Base-by-base conservation (phyloP, 129 eudicot genomes). In the Lactuca saligna region DNA sequence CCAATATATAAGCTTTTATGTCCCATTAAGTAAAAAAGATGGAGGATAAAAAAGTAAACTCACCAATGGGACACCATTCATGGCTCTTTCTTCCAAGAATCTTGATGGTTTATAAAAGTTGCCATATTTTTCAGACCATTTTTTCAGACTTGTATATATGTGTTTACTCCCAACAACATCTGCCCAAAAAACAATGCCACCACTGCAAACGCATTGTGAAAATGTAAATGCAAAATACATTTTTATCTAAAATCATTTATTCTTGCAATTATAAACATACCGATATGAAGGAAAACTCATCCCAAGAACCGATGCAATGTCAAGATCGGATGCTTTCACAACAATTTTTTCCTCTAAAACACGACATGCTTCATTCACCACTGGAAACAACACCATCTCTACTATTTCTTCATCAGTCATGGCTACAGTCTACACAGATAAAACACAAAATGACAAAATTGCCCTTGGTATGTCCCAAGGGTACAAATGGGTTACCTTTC, bases 361-460 rank as follows among this genome's bases (percentile, higher is more conserved):
- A 69, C 97, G 96, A 66, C 99, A 93, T 51, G 97, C 96, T 78
- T 93, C 99, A 51, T 93, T 93, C 72, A 93, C 99, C 65, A 89
- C 87, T 0, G 99, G 97, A 85, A 93, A 93, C 55, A 93, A 78
- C 44, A 93, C 68, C 99, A 93, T 89, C 79, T 86, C 91, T 39
- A 89, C 85, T 66, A 93, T 77, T 73, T 93, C 97, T 79, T 89
- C 81, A 72, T 93, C 99, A 1, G 84, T 84, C 37, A 89, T 41
- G 14, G 82, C 75, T 78, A 89, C 63, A 15, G 88, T 85, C 97
- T 93, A 87, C 29, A 25, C 29, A 25, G 29, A 25, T 84, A 44
- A 71, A 35, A 2, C 6, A 35, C 5, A 4, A 35, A 35, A 35
- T 35, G 38, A 35, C 38, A 35, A 35, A 35, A 35, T 44, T 10